Evolutionary conservation across 2,329 filamentous ascomycete species (phyloP).

Genomic region (Lecanicillium sp.): DNA sequence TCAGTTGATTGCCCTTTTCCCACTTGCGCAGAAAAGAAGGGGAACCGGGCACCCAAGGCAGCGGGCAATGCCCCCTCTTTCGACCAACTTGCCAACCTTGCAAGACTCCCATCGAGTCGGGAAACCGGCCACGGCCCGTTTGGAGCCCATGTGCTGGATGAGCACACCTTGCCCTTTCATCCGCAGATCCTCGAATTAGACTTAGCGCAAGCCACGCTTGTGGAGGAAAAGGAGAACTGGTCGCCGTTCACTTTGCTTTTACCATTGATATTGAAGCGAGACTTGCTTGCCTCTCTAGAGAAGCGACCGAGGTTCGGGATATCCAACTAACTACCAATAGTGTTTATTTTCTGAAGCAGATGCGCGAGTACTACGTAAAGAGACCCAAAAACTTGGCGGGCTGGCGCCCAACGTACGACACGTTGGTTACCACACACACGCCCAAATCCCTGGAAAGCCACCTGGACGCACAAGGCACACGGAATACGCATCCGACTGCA

Average conservation of each 20-base stretch:
- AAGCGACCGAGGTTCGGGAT: background rate
- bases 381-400: background rate
- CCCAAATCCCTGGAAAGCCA: background rate
- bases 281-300: background rate
- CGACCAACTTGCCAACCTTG: too few species aligned
- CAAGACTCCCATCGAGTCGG: background rate
- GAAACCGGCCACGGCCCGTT: conserved; percentile 1
- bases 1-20: background rate
- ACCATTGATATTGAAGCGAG: background rate
- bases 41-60: background rate
- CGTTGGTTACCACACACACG: background rate
- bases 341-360: too few species aligned
- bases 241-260: background rate
- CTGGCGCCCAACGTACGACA: background rate
- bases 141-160: background rate
- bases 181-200: conserved; percentile 5
- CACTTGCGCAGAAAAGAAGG: background rate
- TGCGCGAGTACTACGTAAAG: background rate
- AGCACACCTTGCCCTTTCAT: background rate
- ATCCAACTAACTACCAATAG: too few species aligned
- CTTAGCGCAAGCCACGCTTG: conserved; percentile 5
- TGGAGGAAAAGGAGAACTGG: background rate
- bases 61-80: too few species aligned
- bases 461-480: background rate
- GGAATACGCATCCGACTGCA: background rate